These are phyloP conservation scores for Phytophthora hibernalis DNA, from an alignment of 352 stramenopile species.

Conservation along the genomic window DNA sequence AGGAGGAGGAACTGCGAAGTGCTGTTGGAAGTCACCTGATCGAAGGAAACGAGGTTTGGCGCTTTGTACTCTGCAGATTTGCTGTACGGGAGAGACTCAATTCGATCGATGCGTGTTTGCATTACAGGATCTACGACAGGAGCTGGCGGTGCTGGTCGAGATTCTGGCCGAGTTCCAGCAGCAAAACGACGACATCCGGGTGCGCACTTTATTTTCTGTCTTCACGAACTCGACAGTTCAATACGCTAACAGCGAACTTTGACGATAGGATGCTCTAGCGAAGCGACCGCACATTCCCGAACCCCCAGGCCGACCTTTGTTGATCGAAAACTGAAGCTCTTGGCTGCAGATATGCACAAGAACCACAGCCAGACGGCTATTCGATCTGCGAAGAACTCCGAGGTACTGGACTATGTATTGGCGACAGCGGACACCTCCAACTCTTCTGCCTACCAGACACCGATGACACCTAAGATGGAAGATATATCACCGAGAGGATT, in stretches of 20 bases:
- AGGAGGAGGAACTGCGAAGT: conserved; percentile 68
- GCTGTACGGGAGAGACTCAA: background rate
- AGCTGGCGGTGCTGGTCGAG: conserved; percentile 69
- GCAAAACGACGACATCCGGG: conserved; percentile 79
- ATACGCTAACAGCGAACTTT: background rate
- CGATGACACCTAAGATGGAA: conserved; percentile 58
- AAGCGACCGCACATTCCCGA: conserved; percentile 62
- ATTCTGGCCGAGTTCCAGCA: conserved; percentile 85
- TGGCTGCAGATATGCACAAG: conserved; percentile 54
- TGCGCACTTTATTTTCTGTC: conserved; percentile 27
- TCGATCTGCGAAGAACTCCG: conserved; percentile 53
- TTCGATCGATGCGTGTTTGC: background rate
- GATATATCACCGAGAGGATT: conserved; percentile 34
- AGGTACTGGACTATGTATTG: conserved; percentile 73
- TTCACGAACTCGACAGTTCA: background rate
- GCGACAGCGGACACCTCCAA: conserved; percentile 22
- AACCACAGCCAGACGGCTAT: conserved; percentile 28
- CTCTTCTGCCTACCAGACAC: conserved; percentile 16
- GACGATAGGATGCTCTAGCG: conserved; percentile 58
- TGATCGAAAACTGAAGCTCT: conserved; percentile 81
- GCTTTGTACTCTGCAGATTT: background rate
- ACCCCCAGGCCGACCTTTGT: conserved; percentile 63
- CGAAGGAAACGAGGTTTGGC: conserved; percentile 66
- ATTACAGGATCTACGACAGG: conserved; percentile 58
- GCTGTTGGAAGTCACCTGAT: conserved; percentile 70